These are phyloP conservation scores for Calonectria naviculata DNA, from an alignment of 2,329 filamentous ascomycete genomes.

Conservation along the genomic window DNA sequence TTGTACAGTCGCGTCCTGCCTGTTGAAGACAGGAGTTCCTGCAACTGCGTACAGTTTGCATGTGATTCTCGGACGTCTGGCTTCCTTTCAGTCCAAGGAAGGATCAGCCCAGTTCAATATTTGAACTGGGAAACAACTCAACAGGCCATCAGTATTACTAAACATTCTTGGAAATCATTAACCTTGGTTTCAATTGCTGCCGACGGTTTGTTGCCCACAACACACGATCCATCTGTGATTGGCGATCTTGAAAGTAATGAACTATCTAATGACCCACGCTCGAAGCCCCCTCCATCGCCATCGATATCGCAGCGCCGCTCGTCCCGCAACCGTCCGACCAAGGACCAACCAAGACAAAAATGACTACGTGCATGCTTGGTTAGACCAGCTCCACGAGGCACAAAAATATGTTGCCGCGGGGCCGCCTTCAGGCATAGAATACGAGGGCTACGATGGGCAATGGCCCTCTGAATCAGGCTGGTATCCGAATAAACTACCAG, in stretches of 20 bases:
- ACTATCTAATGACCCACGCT: neutral
- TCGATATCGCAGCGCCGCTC: neutral
- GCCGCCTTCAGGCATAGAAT: neutral
- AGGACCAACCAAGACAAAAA: neutral
- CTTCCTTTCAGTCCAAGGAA: neutral
- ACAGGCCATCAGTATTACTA: neutral
- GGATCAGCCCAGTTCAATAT: neutral
- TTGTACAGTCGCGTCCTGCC: neutral
- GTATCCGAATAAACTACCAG: conserved; percentile 18
- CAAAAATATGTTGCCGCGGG: neutral
- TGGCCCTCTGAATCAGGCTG: neutral
- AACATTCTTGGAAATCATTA: too few species aligned
- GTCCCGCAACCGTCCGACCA: neutral
- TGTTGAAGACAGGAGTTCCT: neutral
- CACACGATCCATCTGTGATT: neutral
- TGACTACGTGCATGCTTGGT: neutral
- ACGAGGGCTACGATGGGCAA: neutral
- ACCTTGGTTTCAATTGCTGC: neutral
- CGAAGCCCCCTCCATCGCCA: neutral
- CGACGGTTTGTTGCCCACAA: neutral
- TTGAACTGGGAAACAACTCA: neutral
- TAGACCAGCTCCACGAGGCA: neutral
- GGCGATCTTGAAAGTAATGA: neutral
- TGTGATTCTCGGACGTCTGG: neutral
- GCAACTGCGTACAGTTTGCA: neutral